Base-by-base conservation (phyloP, 2,329 filamentous ascomycete genomes). In the Calonectria fujianensis region DNA sequence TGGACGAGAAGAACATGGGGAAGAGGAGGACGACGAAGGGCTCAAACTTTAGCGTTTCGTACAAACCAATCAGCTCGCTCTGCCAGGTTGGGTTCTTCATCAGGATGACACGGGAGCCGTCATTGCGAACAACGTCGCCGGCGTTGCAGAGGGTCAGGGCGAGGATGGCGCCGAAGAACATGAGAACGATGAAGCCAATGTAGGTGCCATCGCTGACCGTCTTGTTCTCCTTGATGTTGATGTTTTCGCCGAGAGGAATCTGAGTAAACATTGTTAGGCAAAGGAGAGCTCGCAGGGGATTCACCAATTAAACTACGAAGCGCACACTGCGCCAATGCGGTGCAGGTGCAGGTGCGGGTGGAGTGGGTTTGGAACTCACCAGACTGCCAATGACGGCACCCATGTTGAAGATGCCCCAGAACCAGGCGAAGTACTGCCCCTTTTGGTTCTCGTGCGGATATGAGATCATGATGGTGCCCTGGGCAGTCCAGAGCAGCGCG, bases 381-480 rank as follows among this genome's bases (percentile, higher is more conserved):
- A 93, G 84, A 81, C 93, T 93, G 75, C 96, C 96, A 84, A 98
- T 95, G 74, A 98, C 96, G 81, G 93, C 96, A 78, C 96, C 96
- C 75, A 97, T 85, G 85, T 98, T 98, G 89, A 98, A 98, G 82
- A 98, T 97, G 83, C 96, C 93, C 96, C 96, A 98, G 87, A 98
- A 98, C 87, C 92, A 93, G 75, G 94, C 94, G 84, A 98, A 97
- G 85, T 95, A 98, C 76, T 93, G 92, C 64, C 96, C 96, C 89
- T 98, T 98, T 76, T 92, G 91, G 50, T 91, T 86, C 86, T 98
- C 96, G 18, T 91, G 88, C 0, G 96, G 96, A 83, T 98, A 98
- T 45, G 94, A 93, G 91, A 98, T 96, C 93, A 96, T 96, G 82
- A 96, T 95, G 72, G 94, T 93, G 73, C 95, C 94, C 85, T 96